Evolutionary conservation across 768 basidiomycete genomes (phyloP), one percentile per base, ranked within the genome.

Genomic region (Podaxis carcinomalis): DNA sequence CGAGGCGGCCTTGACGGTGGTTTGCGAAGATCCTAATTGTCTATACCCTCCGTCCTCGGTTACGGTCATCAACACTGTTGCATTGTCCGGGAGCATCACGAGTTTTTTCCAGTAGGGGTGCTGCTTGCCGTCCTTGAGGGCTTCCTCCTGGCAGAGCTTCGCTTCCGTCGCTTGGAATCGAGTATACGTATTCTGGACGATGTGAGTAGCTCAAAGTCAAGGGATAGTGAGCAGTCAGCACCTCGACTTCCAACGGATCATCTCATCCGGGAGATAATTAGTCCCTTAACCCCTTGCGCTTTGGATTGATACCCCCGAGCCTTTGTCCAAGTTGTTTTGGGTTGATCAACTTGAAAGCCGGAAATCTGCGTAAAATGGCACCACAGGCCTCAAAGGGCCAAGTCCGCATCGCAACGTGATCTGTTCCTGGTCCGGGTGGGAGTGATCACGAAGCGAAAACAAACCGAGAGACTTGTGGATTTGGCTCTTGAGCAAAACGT

Each of bases 281-380:
- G 6, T 9, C n/a, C 14, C 16, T 16, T 44, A 16, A 3, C 16
- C 21, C 19, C 42, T 21, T 42, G 25, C 21, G 21, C 11, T 49
- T 39, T 19, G 47, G 9, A 21, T 13, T n/a, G 40, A 35, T 46
- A 6, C 25, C 3, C 5, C 32, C n/a, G 19, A 49, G 42, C 25
- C 44, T 10, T 23, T 5, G 42, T 57, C 56, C n/a, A 16, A 46
- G 9, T 14, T n/a, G 25, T 57, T 46, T 46, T 16, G 23, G 36
- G 16, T 21, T 36, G 37, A 56, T 56, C 40, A 50, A 21, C 11
- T 27, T 21, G 13, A 32, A 32, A 36, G 27, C 19, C 56, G 56
- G 56, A 50, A 57, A 49, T 57, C 56, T 50, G 56, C 56, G 56
- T 9, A 27, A n/a, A 27, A n/a, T 57, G n/a, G 19, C 28, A 50